A percentile compares a stretch with the other conserved stretches of the same genome.
Conservation (phyloP, 352 stramenopile species). For the Phytophthora megakarya region DNA sequence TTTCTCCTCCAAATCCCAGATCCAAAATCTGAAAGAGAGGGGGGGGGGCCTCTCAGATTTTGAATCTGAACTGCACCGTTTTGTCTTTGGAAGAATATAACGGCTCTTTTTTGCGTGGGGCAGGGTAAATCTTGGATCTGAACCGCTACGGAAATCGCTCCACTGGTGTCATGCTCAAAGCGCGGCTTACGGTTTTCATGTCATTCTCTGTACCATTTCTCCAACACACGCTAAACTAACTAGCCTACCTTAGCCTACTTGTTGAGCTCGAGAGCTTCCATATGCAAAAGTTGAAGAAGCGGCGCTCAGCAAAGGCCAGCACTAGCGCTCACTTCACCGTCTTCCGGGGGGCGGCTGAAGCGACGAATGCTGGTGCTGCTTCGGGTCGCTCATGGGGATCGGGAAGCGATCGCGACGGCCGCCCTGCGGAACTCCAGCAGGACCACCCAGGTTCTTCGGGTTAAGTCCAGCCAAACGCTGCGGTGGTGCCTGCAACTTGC, state of each 20-base stretch:
- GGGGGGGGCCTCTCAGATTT: too few relatives aligned
- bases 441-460: constrained; percentile 71
- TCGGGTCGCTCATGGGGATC: constrained; percentile 74
- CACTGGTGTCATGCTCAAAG: too few relatives aligned
- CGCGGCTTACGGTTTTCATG: constrained; percentile 15
- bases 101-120: too few relatives aligned
- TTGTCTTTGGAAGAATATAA: too few relatives aligned
- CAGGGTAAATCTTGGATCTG: too few relatives aligned
- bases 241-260: constrained; percentile 42
- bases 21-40: too few relatives aligned
- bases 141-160: too few relatives aligned
- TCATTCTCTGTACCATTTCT: constrained; percentile 41
- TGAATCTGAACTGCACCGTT: too few relatives aligned
- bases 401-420: constrained; percentile 72
- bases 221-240: constrained; percentile 41
- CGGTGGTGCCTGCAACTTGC: constrained; percentile 59
- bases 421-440: constrained; percentile 45
- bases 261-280: constrained; percentile 26
- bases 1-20: too few relatives aligned
- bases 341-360: constrained; percentile 68
- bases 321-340: constrained; percentile 49
- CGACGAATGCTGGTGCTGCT: constrained; percentile 75
- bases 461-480: constrained; percentile 72
- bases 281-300: constrained; percentile 40
- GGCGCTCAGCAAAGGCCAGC: constrained; percentile 21